These are phyloP conservation scores for Cladophialophora exuberans DNA, from an alignment of 2,329 filamentous ascomycete genomes.

Conservation along the genomic window DNA sequence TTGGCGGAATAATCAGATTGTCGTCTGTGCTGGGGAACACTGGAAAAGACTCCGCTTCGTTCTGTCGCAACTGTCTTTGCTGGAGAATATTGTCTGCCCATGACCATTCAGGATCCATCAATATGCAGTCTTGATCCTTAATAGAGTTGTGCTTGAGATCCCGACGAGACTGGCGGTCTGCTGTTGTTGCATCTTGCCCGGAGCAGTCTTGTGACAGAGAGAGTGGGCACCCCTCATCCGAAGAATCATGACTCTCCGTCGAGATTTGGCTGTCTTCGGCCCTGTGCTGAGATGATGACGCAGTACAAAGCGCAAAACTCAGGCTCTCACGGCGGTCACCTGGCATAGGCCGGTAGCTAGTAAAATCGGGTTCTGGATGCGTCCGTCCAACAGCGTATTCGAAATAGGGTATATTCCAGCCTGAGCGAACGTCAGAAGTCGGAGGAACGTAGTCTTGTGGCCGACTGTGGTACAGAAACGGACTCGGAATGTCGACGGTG, in stretches of 20 bases:
- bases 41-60: not conserved
- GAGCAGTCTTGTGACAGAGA: not conserved
- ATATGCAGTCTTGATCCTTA: not conserved
- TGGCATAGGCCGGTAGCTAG: slow-evolving; percentile 2
- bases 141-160: not conserved
- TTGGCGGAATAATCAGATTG: slow-evolving; percentile 7
- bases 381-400: slow-evolving; percentile 8
- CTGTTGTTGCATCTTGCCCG: not conserved
- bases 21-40: not conserved
- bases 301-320: not conserved
- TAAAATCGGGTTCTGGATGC: slow-evolving; percentile 17
- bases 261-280: slow-evolving; percentile 8
- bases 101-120: not conserved
- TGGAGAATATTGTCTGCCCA: not conserved
- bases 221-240: not conserved
- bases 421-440: not conserved
- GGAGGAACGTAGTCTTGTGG: not conserved
- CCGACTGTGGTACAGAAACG: slow-evolving; percentile 26
- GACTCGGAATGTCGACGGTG: slow-evolving; percentile 27
- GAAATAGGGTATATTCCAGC: slow-evolving; percentile 6
- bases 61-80: not conserved
- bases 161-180: not conserved
- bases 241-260: slow-evolving; percentile 6
- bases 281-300: slow-evolving; percentile 5
- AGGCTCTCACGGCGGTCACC: not conserved